These are phyloP conservation scores for Podaxis sp. DNA, from an alignment of 768 basidiomycete species.

Conservation along the genomic window DNA sequence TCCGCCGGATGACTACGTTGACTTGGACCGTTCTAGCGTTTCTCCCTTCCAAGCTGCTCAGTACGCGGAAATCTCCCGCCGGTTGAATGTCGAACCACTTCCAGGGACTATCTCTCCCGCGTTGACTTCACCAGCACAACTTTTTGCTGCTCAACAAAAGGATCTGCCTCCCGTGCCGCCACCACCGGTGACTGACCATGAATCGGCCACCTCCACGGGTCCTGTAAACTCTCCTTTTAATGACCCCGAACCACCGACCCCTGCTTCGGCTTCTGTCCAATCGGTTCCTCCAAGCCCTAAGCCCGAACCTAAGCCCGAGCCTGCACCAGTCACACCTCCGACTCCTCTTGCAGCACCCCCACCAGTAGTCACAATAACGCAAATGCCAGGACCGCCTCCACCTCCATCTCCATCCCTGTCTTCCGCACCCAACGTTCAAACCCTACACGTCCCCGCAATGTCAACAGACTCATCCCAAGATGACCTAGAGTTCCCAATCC, in stretches of 20 bases:
- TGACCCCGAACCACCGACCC: not conserved
- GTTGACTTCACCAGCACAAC: constrained; percentile 5
- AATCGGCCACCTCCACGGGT: not conserved
- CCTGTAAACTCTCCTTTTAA: not conserved
- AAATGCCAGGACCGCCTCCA: not conserved
- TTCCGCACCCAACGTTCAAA: constrained; percentile 15
- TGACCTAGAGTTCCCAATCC: constrained; percentile 37
- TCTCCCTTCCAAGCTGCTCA: constrained; percentile 77
- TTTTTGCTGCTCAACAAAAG: constrained; percentile 21
- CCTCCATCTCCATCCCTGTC: not conserved
- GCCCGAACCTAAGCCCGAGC: not conserved
- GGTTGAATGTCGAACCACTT: constrained; percentile 44
- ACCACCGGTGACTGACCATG: constrained; percentile 8
- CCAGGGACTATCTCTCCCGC: constrained; percentile 31
- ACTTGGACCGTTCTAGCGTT: constrained; percentile 66
- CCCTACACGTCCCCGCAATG: constrained; percentile 6
- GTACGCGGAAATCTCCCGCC: constrained; percentile 68
- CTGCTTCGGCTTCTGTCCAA: not conserved
- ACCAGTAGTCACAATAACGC: not conserved
- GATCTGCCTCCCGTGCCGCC: constrained; percentile 28
- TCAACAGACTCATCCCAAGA: constrained; percentile 21
- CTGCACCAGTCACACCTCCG: not conserved
- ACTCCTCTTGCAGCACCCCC: not conserved
- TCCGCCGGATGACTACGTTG: constrained; percentile 52
- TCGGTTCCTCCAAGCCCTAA: not conserved